These are phyloP conservation scores for Lactifluus subvellereus DNA, from an alignment of 768 basidiomycete genomes.

Conservation along the genomic window DNA sequence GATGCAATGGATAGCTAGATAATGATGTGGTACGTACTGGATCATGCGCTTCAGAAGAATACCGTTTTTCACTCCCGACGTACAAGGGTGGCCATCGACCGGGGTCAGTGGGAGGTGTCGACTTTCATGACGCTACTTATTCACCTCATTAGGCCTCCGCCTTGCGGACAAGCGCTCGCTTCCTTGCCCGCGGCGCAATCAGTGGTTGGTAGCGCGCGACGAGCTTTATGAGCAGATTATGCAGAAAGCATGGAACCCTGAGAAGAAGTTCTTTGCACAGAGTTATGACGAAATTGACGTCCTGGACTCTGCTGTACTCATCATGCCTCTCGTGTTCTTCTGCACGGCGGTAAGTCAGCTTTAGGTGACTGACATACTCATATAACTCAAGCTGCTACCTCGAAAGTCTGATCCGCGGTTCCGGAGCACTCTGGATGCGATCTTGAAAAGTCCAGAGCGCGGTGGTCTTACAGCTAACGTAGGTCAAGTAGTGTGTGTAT, in stretches of 20 bases:
- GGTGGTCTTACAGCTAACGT: constrained; percentile 90
- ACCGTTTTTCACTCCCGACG: background rate
- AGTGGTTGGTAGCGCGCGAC: constrained; percentile 77
- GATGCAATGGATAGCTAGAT: constrained; percentile 41
- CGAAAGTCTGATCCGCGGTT: constrained; percentile 81
- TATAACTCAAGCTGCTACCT: background rate
- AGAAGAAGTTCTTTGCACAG: constrained; percentile 70
- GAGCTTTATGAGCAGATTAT: constrained; percentile 90
- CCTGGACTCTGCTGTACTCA: constrained; percentile 82
- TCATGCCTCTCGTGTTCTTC: constrained; percentile 94
- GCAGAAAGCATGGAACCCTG: constrained; percentile 77
- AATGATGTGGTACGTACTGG: constrained; percentile 72
- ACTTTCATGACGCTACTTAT: background rate
- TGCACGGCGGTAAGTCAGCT: constrained; percentile 57
- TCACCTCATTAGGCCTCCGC: constrained; percentile 51
- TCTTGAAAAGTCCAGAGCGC: constrained; percentile 81
- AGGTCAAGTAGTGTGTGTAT: constrained; percentile 24
- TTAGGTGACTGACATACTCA: background rate
- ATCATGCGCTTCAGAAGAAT: background rate
- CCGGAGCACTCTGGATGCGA: constrained; percentile 73
- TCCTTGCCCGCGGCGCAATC: constrained; percentile 65
- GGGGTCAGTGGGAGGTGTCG: constrained; percentile 44
- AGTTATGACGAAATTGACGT: constrained; percentile 82
- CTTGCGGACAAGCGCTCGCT: constrained; percentile 93
- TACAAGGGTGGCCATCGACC: constrained; percentile 85